Evolutionary conservation across 2,329 filamentous ascomycete species (phyloP), one percentile per base, ranked within the genome.

Genomic region (Neophaeococcomyces mojaviensis): DNA sequence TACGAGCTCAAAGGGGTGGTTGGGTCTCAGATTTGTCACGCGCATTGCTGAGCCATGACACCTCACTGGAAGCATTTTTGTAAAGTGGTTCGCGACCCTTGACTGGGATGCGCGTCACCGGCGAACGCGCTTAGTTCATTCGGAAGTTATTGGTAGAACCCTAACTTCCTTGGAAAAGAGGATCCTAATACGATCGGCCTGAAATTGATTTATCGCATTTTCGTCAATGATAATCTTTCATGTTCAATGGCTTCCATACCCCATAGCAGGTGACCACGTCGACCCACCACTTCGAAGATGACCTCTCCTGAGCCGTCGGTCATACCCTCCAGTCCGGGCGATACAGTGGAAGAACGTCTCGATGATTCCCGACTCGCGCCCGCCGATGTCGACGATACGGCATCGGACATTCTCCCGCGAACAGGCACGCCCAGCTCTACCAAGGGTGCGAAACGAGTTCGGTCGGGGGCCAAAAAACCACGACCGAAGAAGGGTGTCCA

Each of bases 241-340:
- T 20, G 12, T 5, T 26, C 10, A n/a, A 41, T 32, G 24, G 39
- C 18, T 19, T 13, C 39, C n/a, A 7, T 32, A 9, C 26, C 8
- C 10, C n/a, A 33, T 26, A 9, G 18, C 16, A 5, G 37, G 19
- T 41, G 18, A 37, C 33, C 18, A 37, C 3, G 3, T 15, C 33
- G 24, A 9, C 7, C 18, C 22, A 39, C 43, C 28, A 41, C 30
- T 16, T 34, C 34, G 30, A 50, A 26, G n/a, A 53, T 55, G 53
- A 45, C 51, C n/a, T 55, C 53, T 20, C 55, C 51, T 35, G 53
- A 51, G 35, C 45, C 48, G 16, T 54, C 55, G 16, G 40, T 44
- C 31, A 50, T 49, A 26, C 44, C 51, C 16, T 55, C 55, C 16
- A 54, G 54, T 16, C 43, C 41, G 13, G 52, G 50, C 35, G 54